These are phyloP conservation scores for Eudorina sp. DNA, from an alignment of 139 green algal genomes.

Conservation along the genomic window DNA sequence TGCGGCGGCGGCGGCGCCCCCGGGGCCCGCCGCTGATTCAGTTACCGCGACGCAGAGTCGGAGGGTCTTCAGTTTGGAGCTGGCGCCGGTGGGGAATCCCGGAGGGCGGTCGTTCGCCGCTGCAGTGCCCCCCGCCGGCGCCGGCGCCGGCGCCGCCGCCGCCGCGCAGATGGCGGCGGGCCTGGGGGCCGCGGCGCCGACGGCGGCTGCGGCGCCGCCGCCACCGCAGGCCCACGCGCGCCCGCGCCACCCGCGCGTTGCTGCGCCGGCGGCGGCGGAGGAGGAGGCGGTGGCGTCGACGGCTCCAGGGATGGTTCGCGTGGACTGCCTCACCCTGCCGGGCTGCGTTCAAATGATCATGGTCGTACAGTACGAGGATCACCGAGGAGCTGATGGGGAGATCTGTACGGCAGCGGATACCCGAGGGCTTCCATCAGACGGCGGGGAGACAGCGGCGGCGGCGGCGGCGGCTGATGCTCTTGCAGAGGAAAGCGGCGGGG, in stretches of 20 bases:
- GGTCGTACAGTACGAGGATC: background rate
- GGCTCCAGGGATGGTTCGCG: background rate
- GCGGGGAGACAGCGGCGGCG: background rate
- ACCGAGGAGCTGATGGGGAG: background rate
- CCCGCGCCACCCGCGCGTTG: no score
- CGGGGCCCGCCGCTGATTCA: no score
- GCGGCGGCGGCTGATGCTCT: background rate
- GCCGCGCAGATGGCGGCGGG: background rate
- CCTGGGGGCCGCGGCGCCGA: background rate
- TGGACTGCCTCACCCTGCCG: slow-evolving; percentile 1
- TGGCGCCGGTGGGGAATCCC: no score
- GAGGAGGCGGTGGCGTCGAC: background rate
- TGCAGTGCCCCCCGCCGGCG: no score
- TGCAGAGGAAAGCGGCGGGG: background rate
- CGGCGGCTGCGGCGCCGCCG: background rate
- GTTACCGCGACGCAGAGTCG: no score
- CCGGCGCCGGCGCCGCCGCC: background rate
- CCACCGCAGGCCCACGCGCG: background rate
- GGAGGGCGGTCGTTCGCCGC: no score
- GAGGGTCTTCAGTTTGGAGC: no score
- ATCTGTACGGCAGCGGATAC: background rate
- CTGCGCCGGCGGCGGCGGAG: background rate
- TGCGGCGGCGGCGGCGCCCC: no score
- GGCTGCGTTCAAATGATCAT: background rate
- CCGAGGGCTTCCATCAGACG: background rate